Conservation (phyloP, 2,329 filamentous ascomycete species). For the Stagonosporopsis rhizophila region DNA sequence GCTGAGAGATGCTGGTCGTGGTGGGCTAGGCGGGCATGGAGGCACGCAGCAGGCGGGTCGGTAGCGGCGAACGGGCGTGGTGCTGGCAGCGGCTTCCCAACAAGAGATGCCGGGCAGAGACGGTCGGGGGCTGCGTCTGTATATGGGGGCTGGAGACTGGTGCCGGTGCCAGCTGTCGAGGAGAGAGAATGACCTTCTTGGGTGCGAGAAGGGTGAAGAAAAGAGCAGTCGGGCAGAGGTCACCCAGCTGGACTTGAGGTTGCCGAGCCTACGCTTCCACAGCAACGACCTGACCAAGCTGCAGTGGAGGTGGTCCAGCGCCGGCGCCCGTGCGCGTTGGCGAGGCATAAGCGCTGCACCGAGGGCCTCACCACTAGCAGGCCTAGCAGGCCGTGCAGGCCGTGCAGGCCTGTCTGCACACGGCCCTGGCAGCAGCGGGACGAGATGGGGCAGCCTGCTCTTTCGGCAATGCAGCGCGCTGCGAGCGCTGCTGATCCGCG, state of each 20-base stretch:
- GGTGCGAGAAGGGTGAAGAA: constrained; percentile 49
- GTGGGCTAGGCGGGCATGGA: constrained; percentile 28
- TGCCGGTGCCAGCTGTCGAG: constrained; percentile 13
- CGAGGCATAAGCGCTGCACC: constrained; percentile 36
- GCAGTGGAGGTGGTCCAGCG: constrained; percentile 35
- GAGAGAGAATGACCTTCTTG: constrained; percentile 45
- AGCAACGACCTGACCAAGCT: constrained; percentile 27
- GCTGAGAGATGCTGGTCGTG: constrained; percentile 24
- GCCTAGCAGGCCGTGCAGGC: too few species aligned
- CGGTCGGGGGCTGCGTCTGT: constrained; percentile 25
- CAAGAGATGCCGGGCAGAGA: constrained; percentile 31
- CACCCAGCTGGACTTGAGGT: constrained; percentile 49
- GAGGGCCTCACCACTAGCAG: constrained; percentile 36
- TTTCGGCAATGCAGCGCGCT: constrained; percentile 26
- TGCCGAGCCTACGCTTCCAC: constrained; percentile 35
- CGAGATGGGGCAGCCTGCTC: constrained; percentile 32
- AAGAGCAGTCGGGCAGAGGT: constrained; percentile 35
- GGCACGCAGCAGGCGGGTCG: constrained; percentile 24
- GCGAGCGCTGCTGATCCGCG: constrained; percentile 32
- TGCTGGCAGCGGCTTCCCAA: constrained; percentile 28
- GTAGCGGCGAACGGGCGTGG: constrained; percentile 26
- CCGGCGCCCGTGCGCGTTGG: constrained; percentile 27
- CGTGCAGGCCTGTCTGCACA: constrained; percentile 21
- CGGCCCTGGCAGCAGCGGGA: constrained; percentile 35
- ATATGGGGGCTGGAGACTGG: constrained; percentile 23